A percentile compares a stretch with the other conserved stretches of the same genome.
phyloP scores from a whole-genome alignment of 495 filamentous ascomycete genomes.

The Sporormia fimetaria region DNA sequence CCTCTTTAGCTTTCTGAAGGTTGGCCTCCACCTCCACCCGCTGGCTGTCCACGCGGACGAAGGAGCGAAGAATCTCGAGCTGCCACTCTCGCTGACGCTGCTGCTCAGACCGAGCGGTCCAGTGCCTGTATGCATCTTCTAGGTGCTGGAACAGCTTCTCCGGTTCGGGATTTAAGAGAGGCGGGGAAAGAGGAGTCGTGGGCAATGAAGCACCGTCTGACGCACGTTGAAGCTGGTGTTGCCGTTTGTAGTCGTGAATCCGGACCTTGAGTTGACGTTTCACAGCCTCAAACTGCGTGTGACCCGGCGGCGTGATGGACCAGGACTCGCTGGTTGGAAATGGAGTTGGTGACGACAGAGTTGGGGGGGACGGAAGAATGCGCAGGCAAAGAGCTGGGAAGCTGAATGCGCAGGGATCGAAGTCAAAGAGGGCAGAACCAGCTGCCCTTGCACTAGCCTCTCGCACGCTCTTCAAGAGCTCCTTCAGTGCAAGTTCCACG shows the following conservation, averaged over 20 bases:
- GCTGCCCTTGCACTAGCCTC: slow-evolving; percentile 42
- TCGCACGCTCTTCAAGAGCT: slow-evolving; percentile 64
- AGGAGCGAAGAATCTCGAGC: slow-evolving; percentile 64
- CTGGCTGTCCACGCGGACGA: slow-evolving; percentile 54
- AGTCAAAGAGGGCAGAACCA: slow-evolving; percentile 47
- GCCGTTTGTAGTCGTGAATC: slow-evolving; percentile 15
- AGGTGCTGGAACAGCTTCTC: slow-evolving; percentile 57
- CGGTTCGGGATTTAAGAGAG: slow-evolving; percentile 30
- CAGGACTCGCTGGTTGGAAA: slow-evolving; percentile 62
- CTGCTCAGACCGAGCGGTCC: slow-evolving; percentile 47
- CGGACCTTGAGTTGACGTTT: slow-evolving; percentile 48
- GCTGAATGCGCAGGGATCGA: slow-evolving; percentile 66
- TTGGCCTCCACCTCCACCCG: slow-evolving; percentile 49
- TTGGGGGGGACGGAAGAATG: slow-evolving; percentile 66
- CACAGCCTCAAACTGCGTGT: slow-evolving; percentile 59
- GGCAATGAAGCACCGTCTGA: slow-evolving; percentile 27
- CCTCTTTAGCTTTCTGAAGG: slow-evolving; percentile 53
- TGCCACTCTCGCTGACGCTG: slow-evolving; percentile 58
- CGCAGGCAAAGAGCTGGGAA: slow-evolving; percentile 74
- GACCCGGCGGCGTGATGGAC: slow-evolving; percentile 58
- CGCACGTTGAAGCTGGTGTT: slow-evolving; percentile 48
- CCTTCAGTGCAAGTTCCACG: slow-evolving; percentile 71
- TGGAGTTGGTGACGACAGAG: slow-evolving; percentile 55
- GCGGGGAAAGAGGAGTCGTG: slow-evolving; percentile 20
- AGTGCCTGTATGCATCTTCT: slow-evolving; percentile 56